These are phyloP conservation scores for Phialemoniopsis sp. DNA, from an alignment of 2,329 filamentous ascomycete genomes.

Conservation along the genomic window DNA sequence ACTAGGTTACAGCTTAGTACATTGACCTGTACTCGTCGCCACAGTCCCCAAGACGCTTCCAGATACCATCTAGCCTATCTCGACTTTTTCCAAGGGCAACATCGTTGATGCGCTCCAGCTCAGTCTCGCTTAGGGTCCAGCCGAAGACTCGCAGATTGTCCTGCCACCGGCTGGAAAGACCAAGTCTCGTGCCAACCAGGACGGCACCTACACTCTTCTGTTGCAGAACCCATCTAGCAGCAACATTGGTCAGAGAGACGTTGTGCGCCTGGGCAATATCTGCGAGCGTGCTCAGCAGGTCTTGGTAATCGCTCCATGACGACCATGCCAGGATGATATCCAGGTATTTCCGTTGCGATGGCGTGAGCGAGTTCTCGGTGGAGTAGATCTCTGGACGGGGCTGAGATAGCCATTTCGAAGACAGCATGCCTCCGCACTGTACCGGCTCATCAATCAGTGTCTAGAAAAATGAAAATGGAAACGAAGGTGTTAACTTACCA, in stretches of 20 bases:
- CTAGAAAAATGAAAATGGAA: too few relatives aligned
- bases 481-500: slow-evolving; percentile 24
- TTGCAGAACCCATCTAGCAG: slow-evolving; percentile 26
- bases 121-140: slow-evolving; percentile 15
- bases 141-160: slow-evolving; percentile 21
- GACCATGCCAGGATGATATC: slow-evolving; percentile 24
- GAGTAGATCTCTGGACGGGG: slow-evolving; percentile 24
- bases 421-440: slow-evolving; percentile 28
- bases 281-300: slow-evolving; percentile 16
- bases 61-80: slow-evolving; percentile 12
- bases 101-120: slow-evolving; percentile 16
- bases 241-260: slow-evolving; percentile 22
- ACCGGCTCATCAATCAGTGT: too few relatives aligned
- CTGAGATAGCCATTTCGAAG: slow-evolving; percentile 22
- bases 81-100: slow-evolving; percentile 12
- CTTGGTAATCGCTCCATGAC: slow-evolving; percentile 22
- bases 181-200: slow-evolving; percentile 24
- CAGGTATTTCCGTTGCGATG: slow-evolving; percentile 29
- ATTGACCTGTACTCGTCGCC: slow-evolving; percentile 25
- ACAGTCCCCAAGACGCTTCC: slow-evolving; percentile 21
- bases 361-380: slow-evolving; percentile 20
- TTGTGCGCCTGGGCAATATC: slow-evolving; percentile 16
- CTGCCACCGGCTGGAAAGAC: slow-evolving; percentile 17
- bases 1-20: too few relatives aligned
- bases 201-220: slow-evolving; percentile 25